Base-by-base conservation (phyloP, 805 yeast species). In the Metschnikowia matae region DNA sequence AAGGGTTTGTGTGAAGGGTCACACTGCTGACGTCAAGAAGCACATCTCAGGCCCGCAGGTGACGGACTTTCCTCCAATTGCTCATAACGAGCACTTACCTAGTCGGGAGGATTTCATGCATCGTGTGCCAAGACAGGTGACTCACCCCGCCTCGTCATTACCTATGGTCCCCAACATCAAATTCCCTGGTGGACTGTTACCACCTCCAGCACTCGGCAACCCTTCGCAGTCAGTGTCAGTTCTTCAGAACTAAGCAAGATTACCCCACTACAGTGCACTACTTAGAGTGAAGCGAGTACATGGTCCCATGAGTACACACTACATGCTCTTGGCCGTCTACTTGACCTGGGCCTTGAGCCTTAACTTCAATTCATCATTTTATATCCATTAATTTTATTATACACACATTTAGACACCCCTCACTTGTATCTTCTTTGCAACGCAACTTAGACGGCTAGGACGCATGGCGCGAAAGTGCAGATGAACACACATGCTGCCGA, bases 1-100 rank as follows among this genome's bases (percentile, higher is more conserved):
- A 44, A 60, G 78, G 46, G 68, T 72, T 21, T 61, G 67, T 23
- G 63, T 71, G 40, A 68, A 69, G 55, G 67, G 68, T 51, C 48
- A 48, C 46, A 40, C 48, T 2, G 18, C 33, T 18, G 48, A 49
- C 14, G 48, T 29, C 35, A 34, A 37, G 29, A 48, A 43, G 41
- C 43, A 49, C 20, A 20, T 40, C 3, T 11, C 44, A 13, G 20
- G 44, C 14, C 48, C 49, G 23, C 54, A 21, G 44, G 48, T 48
- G 36, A 46, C 51, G 4, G 56, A 50, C 29, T 38, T 52, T 23
- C 54, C 56, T 2, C 58, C 51, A 4, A 43, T 49, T 32, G 44
- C 52, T 3, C 53, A 40, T 15, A 36, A 14, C 34, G 33, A 44
- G 5, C 32, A 44, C 20, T 23, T 36, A 21, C 29, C 26, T 18